Evolutionary conservation across 192 early-diverging fungal species (phyloP), one percentile per base, ranked within the genome.

Genomic region (Umbelopsis ramanniana): DNA sequence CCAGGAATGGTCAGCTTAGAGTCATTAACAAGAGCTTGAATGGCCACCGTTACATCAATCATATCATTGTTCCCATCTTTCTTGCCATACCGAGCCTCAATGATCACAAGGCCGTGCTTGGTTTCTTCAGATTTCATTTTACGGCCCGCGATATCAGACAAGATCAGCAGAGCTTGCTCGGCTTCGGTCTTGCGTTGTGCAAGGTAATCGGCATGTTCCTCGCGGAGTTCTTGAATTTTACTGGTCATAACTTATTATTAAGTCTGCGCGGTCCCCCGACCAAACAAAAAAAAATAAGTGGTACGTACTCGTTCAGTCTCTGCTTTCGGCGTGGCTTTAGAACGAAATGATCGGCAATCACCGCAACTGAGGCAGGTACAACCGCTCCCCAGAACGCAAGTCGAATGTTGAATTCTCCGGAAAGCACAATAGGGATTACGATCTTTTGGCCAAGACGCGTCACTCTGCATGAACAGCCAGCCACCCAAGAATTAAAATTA

Each of bases 1-100:
- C 89, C 93, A 9, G 92, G 90, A 71, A 99, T 92, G 21, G 92
- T 92, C 70, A 99, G 84, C 81, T 98, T 92, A 26, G 92, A 92
- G 46, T 93, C 87, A 69, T 87, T 83, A 15, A 98, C 93, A 40
- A 98, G 80, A 6, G 89, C 86, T 67, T 97, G 95, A 6, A 98
- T 82, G 40, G 94, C 87, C 38, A 95, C 75, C 6, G 94, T 94
- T 4, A 97, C 97, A 81, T 99, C 98, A 21, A 90, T 82, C 37
- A 81, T 73, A 66, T 63, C 78, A 0, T 68, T 45, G 2, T 68
- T 68, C 9, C 60, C 76, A 26, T 80, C 81, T 68, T 54, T 67
- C 47, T 95, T 89, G 68, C 97, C 97, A 72, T 98, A 99, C 46
- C 89, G 72, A 37, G 96, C 97, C 60, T 87, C 83, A 26, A 96